Evolutionary conservation across 192 early-diverging fungal species (phyloP), one percentile per base, ranked within the genome.

Genomic region (Podila verticillata): DNA sequence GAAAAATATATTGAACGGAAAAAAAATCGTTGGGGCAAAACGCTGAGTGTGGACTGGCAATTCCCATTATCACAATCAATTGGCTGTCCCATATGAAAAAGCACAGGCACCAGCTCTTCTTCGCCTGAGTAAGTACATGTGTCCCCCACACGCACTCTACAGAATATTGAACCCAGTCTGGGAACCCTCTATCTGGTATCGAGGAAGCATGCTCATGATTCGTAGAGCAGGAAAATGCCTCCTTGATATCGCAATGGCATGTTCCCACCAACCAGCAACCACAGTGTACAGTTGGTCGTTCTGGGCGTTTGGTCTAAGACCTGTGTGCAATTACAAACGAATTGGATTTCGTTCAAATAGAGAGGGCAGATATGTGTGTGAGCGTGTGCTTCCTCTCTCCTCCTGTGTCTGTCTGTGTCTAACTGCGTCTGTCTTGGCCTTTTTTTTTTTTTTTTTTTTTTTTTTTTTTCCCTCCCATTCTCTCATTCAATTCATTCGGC

Each of bases 41-140:
- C 7, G 22, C 22, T 51, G 49, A 51, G 20, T 8, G 49, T 8
- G 49, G 49, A 51, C 49, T 51, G 49, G 20, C 20, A 51, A 49
- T n/a, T n/a, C n/a, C n/a, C n/a, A 49, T 15, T 7, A 22, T 35
- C 35, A n/a, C 36, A 51, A 51, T 51, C 17, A 51, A 51, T 51
- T 51, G 49, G 48, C 48, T 49, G 34, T 35, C 48, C 49, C 49
- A 51, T 8, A 51, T 51, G 49, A 51, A 51, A 51, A 22, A 51
- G 22, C 20, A 51, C 49, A 51, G 49, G 22, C 49, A 51, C 35
- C 36, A 39, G 36, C 36, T 39, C 36, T 39, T 39, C 36, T 8
- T 39, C 10, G 7, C 1, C 36, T 39, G 36, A 39, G 9, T 39
- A 7, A n/a, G n/a, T n/a, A n/a, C n/a, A 1, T 39, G 7, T 17